A percentile compares a stretch with the other conserved stretches of the same genome.
phyloP scores from a whole-genome alignment of 2,329 filamentous ascomycete genomes.

The Fusarium longipes region DNA sequence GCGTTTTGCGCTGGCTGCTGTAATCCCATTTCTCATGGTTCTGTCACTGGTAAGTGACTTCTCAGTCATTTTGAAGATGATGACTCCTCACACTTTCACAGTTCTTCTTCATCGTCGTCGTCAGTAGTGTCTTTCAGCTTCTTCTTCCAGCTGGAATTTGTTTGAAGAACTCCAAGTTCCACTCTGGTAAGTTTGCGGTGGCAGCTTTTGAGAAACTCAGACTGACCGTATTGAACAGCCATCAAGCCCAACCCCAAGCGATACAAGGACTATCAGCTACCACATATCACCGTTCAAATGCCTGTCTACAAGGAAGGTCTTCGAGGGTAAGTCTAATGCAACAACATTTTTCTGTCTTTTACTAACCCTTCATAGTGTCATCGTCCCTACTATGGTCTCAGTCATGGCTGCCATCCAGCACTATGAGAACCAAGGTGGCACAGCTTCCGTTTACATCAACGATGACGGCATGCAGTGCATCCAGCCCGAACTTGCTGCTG shows the following conservation, averaged over 20 bases:
- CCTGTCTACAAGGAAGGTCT: slow-evolving; percentile 57
- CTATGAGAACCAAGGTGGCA: slow-evolving; percentile 71
- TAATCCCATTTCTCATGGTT: slow-evolving; percentile 34
- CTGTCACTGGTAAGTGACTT: slow-evolving; percentile 28
- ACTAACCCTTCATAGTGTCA: slow-evolving; percentile 50
- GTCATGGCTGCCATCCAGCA: slow-evolving; percentile 68
- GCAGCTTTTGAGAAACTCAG: accelerated
- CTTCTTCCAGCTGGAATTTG: slow-evolving; percentile 44
- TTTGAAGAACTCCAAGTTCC: slow-evolving; percentile 43
- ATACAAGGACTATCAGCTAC: slow-evolving; percentile 51
- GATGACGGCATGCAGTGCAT: slow-evolving; percentile 76
- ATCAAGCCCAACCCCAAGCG: slow-evolving; percentile 46
- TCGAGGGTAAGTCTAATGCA: slow-evolving; percentile 22
- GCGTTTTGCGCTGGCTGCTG: slow-evolving; percentile 34
- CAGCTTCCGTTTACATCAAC: slow-evolving; percentile 75
- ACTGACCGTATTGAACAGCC: slow-evolving; percentile 5
- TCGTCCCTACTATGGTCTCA: slow-evolving; percentile 66
- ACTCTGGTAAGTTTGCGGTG: slow-evolving; percentile 28
- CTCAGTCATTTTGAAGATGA: accelerated
- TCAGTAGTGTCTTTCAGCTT: slow-evolving; percentile 42
- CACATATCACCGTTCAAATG: slow-evolving; percentile 60
- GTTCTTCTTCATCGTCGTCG: slow-evolving; percentile 47
- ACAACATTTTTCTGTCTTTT: accelerated
- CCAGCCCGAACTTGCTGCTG: slow-evolving; percentile 58
- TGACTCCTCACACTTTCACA: neutral